Evolutionary conservation across 805 yeast genomes (phyloP), one percentile per base, ranked within the genome.

Genomic region (Wickerhamiella hasegawae): DNA sequence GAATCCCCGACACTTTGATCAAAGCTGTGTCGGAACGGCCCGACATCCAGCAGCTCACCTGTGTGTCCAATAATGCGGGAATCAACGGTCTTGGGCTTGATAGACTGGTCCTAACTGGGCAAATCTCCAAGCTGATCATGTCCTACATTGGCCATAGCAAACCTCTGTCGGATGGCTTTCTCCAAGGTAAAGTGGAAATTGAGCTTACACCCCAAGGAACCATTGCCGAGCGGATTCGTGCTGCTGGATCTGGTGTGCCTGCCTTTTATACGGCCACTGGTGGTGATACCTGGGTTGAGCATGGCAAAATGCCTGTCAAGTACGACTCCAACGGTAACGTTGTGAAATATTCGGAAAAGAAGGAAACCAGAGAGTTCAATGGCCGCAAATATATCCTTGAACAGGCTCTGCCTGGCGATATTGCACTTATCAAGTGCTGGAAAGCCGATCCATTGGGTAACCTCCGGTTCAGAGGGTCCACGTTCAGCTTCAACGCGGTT

Each of bases 181-280:
- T 64, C 32, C 50, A 55, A 17, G 72, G 71, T 10, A 42, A 57
- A 33, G 51, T 66, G 28, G 67, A 63, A 40, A 51, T 66, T 34
- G 71, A 66, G 43, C 50, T 66, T 32, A 59, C 65, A 14, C 72
- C 72, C 3, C 72, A 66, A 43, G 72, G 72, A 3, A 63, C 66
- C n/a, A 47, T 66, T 19, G 71, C 69, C 9, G 72, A 66, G 44
- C 53, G 65, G 32, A 53, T 58, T 16, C 51, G 69, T 18, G 70
- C 71, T 11, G 70, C 64, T 9, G 67, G 59, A 8, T 57, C 69
- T 2, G 70, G 71, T 8, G 53, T 63, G 14, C 71, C 71, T 1
- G 71, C 70, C 1, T 65, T 62, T 40, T 66, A 55, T 45, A 60
- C 69, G 6, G 61, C 69, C 1, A 61, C 72, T 1, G 72, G 71